These are phyloP conservation scores for Bolboschoenoplectus hybrid DNA, from an alignment of 202 grass and related monocot genomes.

Conservation along the genomic window DNA sequence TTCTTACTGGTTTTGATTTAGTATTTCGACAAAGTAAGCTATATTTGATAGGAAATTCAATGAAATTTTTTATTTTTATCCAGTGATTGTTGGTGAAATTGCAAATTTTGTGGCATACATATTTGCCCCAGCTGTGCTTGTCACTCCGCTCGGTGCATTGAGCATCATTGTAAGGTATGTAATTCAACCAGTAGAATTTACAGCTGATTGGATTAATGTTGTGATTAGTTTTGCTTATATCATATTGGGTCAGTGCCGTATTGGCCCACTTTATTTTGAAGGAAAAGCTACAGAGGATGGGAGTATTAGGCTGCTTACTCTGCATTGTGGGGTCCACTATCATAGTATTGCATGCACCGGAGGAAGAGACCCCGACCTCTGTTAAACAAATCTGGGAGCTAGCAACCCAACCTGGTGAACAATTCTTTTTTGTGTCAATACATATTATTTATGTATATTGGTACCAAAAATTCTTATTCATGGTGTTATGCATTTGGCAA, in stretches of 20 bases:
- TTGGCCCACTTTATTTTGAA: conserved; percentile 86
- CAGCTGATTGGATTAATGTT: not conserved
- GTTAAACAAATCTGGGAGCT: conserved; percentile 88
- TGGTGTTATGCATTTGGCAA: not conserved
- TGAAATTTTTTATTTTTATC: conserved; percentile 12
- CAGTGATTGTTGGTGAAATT: conserved; percentile 91
- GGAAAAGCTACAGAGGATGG: conserved; percentile 86
- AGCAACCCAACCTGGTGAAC: conserved; percentile 76
- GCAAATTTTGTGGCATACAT: conserved; percentile 98
- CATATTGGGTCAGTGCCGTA: conserved; percentile 57
- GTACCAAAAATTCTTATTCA: not conserved
- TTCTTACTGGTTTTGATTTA: conserved; percentile 17
- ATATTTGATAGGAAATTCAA: conserved; percentile 32
- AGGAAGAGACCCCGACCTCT: conserved; percentile 75
- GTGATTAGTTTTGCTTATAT: conserved; percentile 26
- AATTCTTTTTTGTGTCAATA: not conserved
- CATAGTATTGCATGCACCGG: conserved; percentile 89
- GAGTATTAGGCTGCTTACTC: conserved; percentile 81
- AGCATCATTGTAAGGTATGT: conserved; percentile 91
- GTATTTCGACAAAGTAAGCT: conserved; percentile 17
- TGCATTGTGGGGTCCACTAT: conserved; percentile 96
- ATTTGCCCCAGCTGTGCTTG: conserved; percentile 84
- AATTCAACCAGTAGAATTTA: not conserved
- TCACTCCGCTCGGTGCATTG: conserved; percentile 84
- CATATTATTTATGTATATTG: conserved; percentile 2